Base-by-base conservation (phyloP, 176 grass and related monocot genomes). In the Aegilops bicornis region DNA sequence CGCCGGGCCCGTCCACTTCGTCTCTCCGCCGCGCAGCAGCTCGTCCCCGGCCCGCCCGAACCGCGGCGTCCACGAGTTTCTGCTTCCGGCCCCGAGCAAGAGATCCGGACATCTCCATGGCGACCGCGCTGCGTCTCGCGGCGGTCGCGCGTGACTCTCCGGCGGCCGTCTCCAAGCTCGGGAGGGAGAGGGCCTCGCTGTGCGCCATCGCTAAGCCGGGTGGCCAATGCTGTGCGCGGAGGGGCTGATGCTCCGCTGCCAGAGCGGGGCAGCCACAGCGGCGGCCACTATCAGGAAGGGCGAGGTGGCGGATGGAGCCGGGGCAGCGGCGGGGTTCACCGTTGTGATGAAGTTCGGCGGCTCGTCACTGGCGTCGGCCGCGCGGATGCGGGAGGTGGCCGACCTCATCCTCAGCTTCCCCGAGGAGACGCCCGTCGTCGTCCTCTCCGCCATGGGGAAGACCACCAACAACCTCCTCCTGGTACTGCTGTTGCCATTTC, bases 261-360 rank as follows among this genome's bases (percentile, higher is more conserved):
- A 89, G 76, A 76, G 70, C 42, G 81, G 71, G 45, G 73, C 73
- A 8, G 39, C n/a, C 24, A 24, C 42, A 2, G 11, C 90, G 10
- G 11, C 87, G 13, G 30, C 36, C 0, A 33, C 81, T 3, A 71
- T 86, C 0, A 82, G 70, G 7, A 73, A 84, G 37, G 83, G 31
- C 12, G 71, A 33, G 3, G 74, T 36, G 66, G 40, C 30, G 82
- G 64, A 54, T 61, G 69, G 8, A 1, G 77, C 12, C 3, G 69
- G n/a, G 22, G 43, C 77, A 2, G 70, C 60, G n/a, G 25, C 80
- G 22, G 77, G 69, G 11, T 92, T 95, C 77, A 98, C 87, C 77
- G 89, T 92, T 8, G 95, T 93, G 9, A 98, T 95, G 95, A 98
- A 98, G 86, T 98, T 98, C 68, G 93, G 95, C 9, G 95, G 95